These are phyloP conservation scores for Fusarium compactum DNA, from an alignment of 2,329 filamentous ascomycete genomes.

Conservation along the genomic window DNA sequence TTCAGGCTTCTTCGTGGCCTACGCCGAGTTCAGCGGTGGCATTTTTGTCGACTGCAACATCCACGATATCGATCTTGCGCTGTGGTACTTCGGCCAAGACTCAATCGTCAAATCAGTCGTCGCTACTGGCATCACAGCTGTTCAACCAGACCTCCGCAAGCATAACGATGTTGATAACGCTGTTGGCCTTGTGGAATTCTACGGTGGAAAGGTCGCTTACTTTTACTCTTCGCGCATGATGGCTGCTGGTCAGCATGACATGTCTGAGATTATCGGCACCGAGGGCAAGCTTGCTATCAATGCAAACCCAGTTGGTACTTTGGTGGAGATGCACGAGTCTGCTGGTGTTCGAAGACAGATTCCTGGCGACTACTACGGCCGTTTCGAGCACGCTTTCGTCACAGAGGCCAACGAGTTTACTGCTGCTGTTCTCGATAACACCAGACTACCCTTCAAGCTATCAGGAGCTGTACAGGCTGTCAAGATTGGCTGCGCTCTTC, in stretches of 20 bases:
- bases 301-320: constrained; percentile 64
- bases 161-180: constrained; percentile 52
- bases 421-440: constrained; percentile 68
- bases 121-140: constrained; percentile 50
- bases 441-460: constrained; percentile 67
- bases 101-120: constrained; percentile 49
- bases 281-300: constrained; percentile 73
- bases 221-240: constrained; percentile 77
- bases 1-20: constrained; percentile 75
- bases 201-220: constrained; percentile 72
- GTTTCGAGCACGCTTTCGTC: constrained; percentile 73
- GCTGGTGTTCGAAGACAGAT: constrained; percentile 68
- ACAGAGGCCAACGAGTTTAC: constrained; percentile 74
- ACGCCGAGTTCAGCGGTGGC: constrained; percentile 73
- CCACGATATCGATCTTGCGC: constrained; percentile 69
- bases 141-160: constrained; percentile 50
- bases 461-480: constrained; percentile 70
- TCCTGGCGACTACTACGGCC: constrained; percentile 71
- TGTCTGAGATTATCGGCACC: constrained; percentile 75
- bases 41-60: constrained; percentile 79
- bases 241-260: constrained; percentile 75
- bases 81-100: constrained; percentile 53
- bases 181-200: constrained; percentile 73
- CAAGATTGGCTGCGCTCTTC: constrained; percentile 70
- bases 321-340: constrained; percentile 67